Conservation (phyloP, 805 yeast genomes). For the Spencermartinsiella europaea region DNA sequence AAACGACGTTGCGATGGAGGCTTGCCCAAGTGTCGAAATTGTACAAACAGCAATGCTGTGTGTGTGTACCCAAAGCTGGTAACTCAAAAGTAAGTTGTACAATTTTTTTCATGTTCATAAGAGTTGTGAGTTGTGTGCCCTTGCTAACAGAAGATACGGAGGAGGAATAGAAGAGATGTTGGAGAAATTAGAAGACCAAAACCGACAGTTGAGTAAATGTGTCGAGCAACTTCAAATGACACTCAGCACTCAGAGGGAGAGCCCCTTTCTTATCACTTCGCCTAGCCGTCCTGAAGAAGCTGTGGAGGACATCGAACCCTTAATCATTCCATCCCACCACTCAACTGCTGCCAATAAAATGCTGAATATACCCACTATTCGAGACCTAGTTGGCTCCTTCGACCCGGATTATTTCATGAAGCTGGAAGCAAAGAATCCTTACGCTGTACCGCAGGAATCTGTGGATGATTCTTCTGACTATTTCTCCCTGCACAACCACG, state of each 20-base stretch:
- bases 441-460: not conserved
- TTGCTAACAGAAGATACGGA: not conserved
- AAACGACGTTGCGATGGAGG: conserved; percentile 14
- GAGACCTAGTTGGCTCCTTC: conserved; percentile 7
- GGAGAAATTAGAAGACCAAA: not conserved
- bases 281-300: not conserved
- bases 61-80: conserved; percentile 8
- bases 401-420: conserved; percentile 9
- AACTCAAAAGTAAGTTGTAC: conserved; percentile 3
- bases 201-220: not conserved
- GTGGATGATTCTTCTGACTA: not conserved
- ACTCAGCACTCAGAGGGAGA: not conserved
- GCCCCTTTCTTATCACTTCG: not conserved
- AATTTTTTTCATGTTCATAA: no score
- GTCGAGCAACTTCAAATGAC: not conserved
- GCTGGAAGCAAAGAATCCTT: conserved; percentile 5
- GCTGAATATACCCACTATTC: conserved; percentile 4
- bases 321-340: conserved; percentile 11
- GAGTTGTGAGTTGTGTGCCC: not conserved
- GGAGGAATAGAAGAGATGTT: not conserved
- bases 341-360: conserved; percentile 10
- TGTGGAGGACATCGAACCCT: conserved; percentile 5
- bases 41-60: conserved; percentile 8
- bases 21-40: conserved; percentile 9
- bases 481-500: not conserved